Percentiles rank a stretch among this genome's conserved stretches.
These are phyloP conservation scores for Hysterangium stoloniferum DNA, from an alignment of 768 basidiomycete genomes.

Conservation along the genomic window DNA sequence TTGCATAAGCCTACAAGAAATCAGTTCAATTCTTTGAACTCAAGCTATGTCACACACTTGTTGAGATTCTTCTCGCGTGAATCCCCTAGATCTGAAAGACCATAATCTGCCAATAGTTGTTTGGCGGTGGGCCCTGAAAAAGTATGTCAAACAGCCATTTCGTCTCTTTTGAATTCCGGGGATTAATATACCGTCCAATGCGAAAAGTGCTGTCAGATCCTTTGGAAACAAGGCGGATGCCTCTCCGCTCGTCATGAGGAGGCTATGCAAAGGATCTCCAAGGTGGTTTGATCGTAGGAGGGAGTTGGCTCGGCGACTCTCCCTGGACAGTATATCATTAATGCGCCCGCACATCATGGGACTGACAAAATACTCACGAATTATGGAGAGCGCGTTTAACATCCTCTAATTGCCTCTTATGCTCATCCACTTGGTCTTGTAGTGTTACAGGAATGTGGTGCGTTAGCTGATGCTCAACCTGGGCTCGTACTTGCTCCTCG, in stretches of 20 bases:
- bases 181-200: slow-evolving; percentile 37
- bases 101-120: slow-evolving; percentile 27
- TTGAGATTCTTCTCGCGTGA: slow-evolving; percentile 45
- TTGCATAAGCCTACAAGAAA: slow-evolving; percentile 35
- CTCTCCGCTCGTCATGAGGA: slow-evolving; percentile 40
- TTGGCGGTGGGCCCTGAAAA: slow-evolving; percentile 18
- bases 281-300: slow-evolving; percentile 34
- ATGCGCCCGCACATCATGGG: neutral
- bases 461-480: slow-evolving; percentile 37
- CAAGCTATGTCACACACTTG: slow-evolving; percentile 9
- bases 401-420: slow-evolving; percentile 38
- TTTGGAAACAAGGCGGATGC: slow-evolving; percentile 44
- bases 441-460: slow-evolving; percentile 38
- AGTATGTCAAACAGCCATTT: slow-evolving; percentile 12
- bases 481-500: slow-evolving; percentile 41
- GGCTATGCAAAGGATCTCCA: slow-evolving; percentile 36
- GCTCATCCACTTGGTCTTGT: slow-evolving; percentile 40
- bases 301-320: slow-evolving; percentile 49
- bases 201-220: slow-evolving; percentile 43
- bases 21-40: neutral
- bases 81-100: slow-evolving; percentile 27
- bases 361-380: slow-evolving; percentile 35
- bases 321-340: slow-evolving; percentile 28
- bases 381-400: slow-evolving; percentile 44
- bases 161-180: neutral